phyloP scores from a whole-genome alignment of 2,329 filamentous ascomycete genomes.

The Cryphonectria radicalis region DNA sequence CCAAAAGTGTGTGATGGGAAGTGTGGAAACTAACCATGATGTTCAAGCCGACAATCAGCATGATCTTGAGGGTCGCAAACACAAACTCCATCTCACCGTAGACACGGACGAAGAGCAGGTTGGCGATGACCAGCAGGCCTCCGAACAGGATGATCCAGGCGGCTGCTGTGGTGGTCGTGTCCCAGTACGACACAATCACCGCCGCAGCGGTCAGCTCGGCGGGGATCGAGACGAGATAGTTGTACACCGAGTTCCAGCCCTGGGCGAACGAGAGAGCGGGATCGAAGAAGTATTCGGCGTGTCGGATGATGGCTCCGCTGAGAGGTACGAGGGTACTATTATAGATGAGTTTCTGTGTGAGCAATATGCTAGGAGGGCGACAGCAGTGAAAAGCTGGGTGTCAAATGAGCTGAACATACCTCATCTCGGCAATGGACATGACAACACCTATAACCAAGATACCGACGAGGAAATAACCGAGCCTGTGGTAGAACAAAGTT shows the following conservation, averaged over 20 bases:
- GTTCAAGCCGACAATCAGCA: constrained; percentile 17
- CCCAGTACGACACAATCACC: constrained; percentile 22
- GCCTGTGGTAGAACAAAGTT: background rate
- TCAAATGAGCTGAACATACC: background rate
- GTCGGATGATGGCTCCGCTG: constrained; percentile 22
- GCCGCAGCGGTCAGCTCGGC: constrained; percentile 31
- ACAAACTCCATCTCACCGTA: constrained; percentile 25
- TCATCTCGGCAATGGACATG: constrained; percentile 22
- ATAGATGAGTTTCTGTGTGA: background rate
- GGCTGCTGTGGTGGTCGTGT: constrained; percentile 2
- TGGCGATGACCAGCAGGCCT: constrained; percentile 14
- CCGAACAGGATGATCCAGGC: constrained; percentile 23
- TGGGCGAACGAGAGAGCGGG: constrained; percentile 27
- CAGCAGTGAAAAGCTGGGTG: background rate
- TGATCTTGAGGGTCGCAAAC: constrained; percentile 23
- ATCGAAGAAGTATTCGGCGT: constrained; percentile 26
- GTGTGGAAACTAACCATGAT: constrained; percentile 14
- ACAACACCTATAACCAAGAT: constrained; percentile 20
- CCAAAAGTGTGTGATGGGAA: background rate
- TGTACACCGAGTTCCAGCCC: constrained; percentile 26
- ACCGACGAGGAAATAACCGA: constrained; percentile 21
- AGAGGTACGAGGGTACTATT: constrained; percentile 22
- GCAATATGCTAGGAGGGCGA: background rate
- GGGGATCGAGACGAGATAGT: constrained; percentile 27
- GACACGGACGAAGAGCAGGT: constrained; percentile 16